Conservation (phyloP, 2,329 filamentous ascomycete species). For the Colletotrichum spaethianum region DNA sequence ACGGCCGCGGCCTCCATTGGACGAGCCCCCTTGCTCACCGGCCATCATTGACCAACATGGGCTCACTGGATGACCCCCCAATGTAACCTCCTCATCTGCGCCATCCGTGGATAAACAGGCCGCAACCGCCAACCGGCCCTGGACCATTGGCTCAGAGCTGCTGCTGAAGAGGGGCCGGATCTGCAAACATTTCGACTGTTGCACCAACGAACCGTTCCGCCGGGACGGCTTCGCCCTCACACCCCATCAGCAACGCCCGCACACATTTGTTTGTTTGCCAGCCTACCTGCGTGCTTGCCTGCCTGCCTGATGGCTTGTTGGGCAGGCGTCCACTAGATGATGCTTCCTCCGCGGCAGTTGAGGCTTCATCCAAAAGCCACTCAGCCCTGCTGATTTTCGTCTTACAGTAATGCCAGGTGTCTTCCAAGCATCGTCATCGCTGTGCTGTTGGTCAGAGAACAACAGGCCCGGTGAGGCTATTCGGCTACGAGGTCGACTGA, state of each 20-base stretch:
- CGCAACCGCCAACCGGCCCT: slow-evolving; percentile 24
- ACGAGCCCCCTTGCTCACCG: slow-evolving; percentile 17
- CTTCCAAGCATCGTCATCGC: neutral
- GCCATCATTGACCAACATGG: slow-evolving; percentile 32
- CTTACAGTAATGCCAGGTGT: neutral
- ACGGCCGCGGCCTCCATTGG: slow-evolving; percentile 19
- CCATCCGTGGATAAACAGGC: slow-evolving; percentile 30
- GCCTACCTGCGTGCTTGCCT: slow-evolving; percentile 9
- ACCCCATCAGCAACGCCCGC: slow-evolving; percentile 9
- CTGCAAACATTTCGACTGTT: slow-evolving; percentile 39
- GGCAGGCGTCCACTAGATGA: neutral
- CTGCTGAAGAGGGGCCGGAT: slow-evolving; percentile 33
- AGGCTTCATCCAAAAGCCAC: neutral
- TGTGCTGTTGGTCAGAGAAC: neutral
- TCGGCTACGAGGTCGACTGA: slow-evolving; percentile 19
- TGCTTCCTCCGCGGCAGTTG: slow-evolving; percentile 15
- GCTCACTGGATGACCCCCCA: slow-evolving; percentile 26
- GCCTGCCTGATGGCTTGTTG: neutral
- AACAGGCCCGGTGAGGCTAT: neutral
- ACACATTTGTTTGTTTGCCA: slow-evolving; percentile 16
- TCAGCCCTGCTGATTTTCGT: slow-evolving; percentile 3
- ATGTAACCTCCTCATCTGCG: slow-evolving; percentile 32
- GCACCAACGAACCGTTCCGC: slow-evolving; percentile 40
- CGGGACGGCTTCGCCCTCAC: slow-evolving; percentile 34
- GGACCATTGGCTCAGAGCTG: slow-evolving; percentile 24